Base-by-base conservation (phyloP, 2,329 filamentous ascomycete genomes). In the Ilyonectria sp. region DNA sequence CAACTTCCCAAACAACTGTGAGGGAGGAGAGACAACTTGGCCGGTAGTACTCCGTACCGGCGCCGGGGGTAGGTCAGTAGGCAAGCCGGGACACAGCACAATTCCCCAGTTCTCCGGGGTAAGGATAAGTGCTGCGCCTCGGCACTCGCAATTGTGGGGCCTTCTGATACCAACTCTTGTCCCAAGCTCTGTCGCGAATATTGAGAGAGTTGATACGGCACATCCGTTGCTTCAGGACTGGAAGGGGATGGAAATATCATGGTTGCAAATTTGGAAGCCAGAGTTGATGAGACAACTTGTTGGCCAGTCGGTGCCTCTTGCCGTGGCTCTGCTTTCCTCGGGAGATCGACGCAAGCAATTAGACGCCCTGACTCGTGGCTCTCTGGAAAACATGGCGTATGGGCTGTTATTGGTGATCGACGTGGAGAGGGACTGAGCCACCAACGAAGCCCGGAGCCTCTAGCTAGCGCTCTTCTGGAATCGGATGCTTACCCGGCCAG, bases 271-370 rank as follows among this genome's bases (percentile, higher is more conserved):
- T 21, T 26, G 26, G 43, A 55, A 40, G 35, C 9, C 5, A 35
- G 29, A 13, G 29, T 15, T 47, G 29, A 21, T 47, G 50, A 56
- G 52, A 40, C 52, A 37, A 15, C 53, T 43, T 49, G 52, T 35
- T 56, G 52, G 53, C 53, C 55, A 57, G 52, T 66, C 44, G 43
- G 29, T 57, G 35, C 47, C 55, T 57, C 53, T 43, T 66, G 46
- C 57, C 19, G 29, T 31, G 53, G 53, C 37, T 15, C 60, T 62
- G 60, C 47, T 68, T 62, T 53, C 60, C 60, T 55, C 71, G 74
- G 74, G 74, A 75, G 74, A 75, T 75, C 74, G 70, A 75, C 73
- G 63, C 62, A 58, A 60, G 66, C 67, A 68, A 74, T 70, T 69
- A 60, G 60, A 62, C 33, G 61, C 44, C 37, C 62, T 75, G 72